phyloP scores from a whole-genome alignment of 2,329 filamentous ascomycete species.

The Diplodia corticola region DNA sequence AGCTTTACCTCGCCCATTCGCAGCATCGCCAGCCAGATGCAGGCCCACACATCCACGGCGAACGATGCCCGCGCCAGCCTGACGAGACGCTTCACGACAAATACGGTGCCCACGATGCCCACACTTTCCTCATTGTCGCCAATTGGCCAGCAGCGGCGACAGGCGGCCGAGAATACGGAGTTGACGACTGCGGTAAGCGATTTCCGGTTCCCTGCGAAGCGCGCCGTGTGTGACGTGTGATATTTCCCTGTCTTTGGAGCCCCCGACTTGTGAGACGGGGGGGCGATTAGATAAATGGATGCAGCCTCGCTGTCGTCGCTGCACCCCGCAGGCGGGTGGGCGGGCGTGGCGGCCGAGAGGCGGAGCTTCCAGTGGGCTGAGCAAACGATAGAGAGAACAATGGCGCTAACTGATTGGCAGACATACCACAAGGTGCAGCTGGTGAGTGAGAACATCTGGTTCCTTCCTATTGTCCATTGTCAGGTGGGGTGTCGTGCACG shows the following conservation, averaged over 20 bases:
- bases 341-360: conserved; percentile 6
- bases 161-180: conserved; percentile 56
- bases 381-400: conserved; percentile 17
- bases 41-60: conserved; percentile 54
- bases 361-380: conserved; percentile 29
- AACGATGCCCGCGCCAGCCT: conserved; percentile 75
- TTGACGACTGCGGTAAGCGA: conserved; percentile 55
- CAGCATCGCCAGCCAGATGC: conserved; percentile 63
- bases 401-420: conserved; percentile 41
- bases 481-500: neutral
- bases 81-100: conserved; percentile 91
- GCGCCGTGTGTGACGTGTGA: neutral
- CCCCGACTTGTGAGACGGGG: neutral
- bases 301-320: neutral
- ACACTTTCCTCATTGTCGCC: conserved; percentile 66
- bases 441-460: conserved; percentile 53
- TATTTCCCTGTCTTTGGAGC: neutral
- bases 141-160: conserved; percentile 56
- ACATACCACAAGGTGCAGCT: conserved; percentile 73
- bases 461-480: neutral
- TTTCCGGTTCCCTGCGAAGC: neutral
- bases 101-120: conserved; percentile 74
- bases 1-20: conserved; percentile 71
- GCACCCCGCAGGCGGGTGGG: neutral
- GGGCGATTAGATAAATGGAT: neutral